Percentiles rank a stretch among this genome's conserved stretches.
phyloP scores from a whole-genome alignment of 1,284 basidiomycete species.

The Dichomitus squalens region DNA sequence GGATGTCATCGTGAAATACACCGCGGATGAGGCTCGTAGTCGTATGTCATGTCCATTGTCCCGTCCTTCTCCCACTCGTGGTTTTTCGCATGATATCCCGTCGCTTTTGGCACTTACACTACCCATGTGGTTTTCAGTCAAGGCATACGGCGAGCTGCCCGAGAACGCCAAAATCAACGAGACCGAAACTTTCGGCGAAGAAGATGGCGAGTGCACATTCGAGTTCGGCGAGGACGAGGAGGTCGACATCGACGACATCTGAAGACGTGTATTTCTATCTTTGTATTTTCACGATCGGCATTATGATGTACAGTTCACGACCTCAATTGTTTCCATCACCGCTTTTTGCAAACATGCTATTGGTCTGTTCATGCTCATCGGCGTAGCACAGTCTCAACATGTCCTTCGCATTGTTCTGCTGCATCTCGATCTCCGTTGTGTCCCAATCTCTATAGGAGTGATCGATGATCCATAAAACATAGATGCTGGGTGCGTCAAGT shows the following conservation, averaged over 20 bases:
- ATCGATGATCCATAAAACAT: too few species aligned
- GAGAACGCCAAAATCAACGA: slow-evolving; percentile 99
- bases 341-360: slow-evolving; percentile 1
- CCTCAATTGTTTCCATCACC: slow-evolving; percentile 1
- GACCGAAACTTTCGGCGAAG: slow-evolving; percentile 90
- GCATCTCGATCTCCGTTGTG: too few species aligned
- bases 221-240: slow-evolving; percentile 88
- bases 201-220: slow-evolving; percentile 88
- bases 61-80: neutral
- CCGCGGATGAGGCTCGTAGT: slow-evolving; percentile 91
- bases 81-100: neutral
- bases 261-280: slow-evolving; percentile 30
- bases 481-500: too few species aligned
- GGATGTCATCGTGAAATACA: slow-evolving; percentile 99
- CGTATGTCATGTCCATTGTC: slow-evolving; percentile 42
- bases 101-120: neutral
- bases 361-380: slow-evolving; percentile 12
- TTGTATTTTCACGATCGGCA: slow-evolving; percentile 26
- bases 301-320: slow-evolving; percentile 17
- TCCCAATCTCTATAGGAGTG: too few species aligned
- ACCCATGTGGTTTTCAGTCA: slow-evolving; percentile 53
- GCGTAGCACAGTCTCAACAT: slow-evolving; percentile 6
- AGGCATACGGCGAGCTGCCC: slow-evolving; percentile 97
- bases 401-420: too few species aligned
- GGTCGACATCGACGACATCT: slow-evolving; percentile 82